A percentile compares a stretch with the other conserved stretches of the same genome.
phyloP scores from a whole-genome alignment of 176 grass and related monocot genomes.

The Saccharum officinarum region DNA sequence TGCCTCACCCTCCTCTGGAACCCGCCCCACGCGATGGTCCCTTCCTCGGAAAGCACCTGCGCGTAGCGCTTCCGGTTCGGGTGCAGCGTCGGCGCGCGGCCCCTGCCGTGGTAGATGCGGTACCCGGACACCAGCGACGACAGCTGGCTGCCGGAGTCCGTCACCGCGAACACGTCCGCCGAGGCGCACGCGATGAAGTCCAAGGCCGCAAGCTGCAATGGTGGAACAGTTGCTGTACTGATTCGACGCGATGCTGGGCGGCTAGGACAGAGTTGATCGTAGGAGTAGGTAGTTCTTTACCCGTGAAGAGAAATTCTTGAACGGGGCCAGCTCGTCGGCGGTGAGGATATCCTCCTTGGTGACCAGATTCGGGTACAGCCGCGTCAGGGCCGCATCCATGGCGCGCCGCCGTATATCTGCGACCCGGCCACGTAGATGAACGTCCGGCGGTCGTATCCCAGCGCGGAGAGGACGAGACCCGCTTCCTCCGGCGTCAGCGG shows the following conservation, averaged over 20 bases:
- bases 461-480: constrained; percentile 68
- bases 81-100: constrained; percentile 69
- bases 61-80: constrained; percentile 88
- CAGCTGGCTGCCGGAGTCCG: constrained; percentile 95
- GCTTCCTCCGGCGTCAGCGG: constrained; percentile 89
- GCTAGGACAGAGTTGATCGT: neutral
- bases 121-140: constrained; percentile 89
- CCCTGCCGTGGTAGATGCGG: constrained; percentile 84
- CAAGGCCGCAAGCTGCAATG: constrained; percentile 58
- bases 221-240: too few relatives aligned
- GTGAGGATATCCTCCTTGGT: constrained; percentile 91
- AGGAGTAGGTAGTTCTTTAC: constrained; percentile 27
- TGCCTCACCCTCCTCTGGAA: constrained; percentile 71
- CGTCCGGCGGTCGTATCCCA: constrained; percentile 69
- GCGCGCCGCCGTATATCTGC: constrained; percentile 76
- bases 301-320: constrained; percentile 79
- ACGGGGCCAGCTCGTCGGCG: constrained; percentile 67
- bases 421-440: constrained; percentile 93
- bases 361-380: constrained; percentile 83
- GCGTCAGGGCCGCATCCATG: constrained; percentile 71
- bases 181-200: constrained; percentile 95
- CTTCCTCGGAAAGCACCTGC: constrained; percentile 64
- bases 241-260: too few relatives aligned
- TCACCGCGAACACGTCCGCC: constrained; percentile 90
- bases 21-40: constrained; percentile 53